phyloP scores from a whole-genome alignment of 192 early-diverging fungal species.

The Piromyces finnis region DNA sequence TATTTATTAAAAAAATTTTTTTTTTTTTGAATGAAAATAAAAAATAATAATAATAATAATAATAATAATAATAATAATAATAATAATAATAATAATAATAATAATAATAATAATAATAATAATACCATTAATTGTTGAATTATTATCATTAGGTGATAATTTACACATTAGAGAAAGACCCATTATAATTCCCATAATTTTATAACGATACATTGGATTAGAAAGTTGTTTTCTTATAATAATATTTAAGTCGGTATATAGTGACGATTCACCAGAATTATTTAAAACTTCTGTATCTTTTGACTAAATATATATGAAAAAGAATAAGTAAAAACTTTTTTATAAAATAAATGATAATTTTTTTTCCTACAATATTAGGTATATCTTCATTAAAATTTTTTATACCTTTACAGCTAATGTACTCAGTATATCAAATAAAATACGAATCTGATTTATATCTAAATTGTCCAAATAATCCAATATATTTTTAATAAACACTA shows the following conservation, averaged over 20 bases:
- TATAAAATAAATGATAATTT: too few relatives aligned
- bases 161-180: constrained; percentile 41
- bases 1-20: too few relatives aligned
- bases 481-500: constrained; percentile 49
- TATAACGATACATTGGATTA: constrained; percentile 37
- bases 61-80: too few relatives aligned
- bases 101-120: too few relatives aligned
- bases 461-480: constrained; percentile 57
- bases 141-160: constrained; percentile 20
- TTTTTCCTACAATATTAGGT: too few relatives aligned
- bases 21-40: too few relatives aligned
- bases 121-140: not conserved
- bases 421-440: constrained; percentile 48
- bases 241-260: constrained; percentile 55
- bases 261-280: not conserved
- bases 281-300: not conserved
- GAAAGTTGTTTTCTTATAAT: constrained; percentile 61
- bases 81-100: too few relatives aligned
- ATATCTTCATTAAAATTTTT: too few relatives aligned
- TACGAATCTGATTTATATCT: constrained; percentile 34
- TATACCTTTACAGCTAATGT: constrained; percentile 20
- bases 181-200: constrained; percentile 54
- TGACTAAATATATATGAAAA: not conserved
- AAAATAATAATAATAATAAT: too few relatives aligned
- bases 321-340: not conserved